Percentiles rank a stretch among this genome's conserved stretches.
Conservation (phyloP, 1,284 basidiomycete species). For the Wolfiporia cocos region DNA sequence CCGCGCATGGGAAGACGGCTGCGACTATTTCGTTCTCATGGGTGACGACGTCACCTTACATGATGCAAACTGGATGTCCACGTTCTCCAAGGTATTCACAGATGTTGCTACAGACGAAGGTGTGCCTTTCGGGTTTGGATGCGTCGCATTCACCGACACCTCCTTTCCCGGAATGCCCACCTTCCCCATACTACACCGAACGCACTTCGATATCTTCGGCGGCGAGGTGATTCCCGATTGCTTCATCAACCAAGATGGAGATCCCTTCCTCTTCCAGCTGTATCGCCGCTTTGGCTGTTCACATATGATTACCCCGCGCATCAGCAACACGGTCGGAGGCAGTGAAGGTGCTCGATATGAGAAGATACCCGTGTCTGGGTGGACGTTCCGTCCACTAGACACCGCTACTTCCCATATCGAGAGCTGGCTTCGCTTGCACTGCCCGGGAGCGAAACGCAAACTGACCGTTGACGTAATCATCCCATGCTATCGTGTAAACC, state of each 20-base stretch:
- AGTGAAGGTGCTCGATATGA: conserved; percentile 38
- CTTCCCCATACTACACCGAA: conserved; percentile 49
- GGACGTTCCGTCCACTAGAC: conserved; percentile 44
- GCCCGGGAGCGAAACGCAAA: conserved; percentile 23
- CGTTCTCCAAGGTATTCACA: conserved; percentile 33
- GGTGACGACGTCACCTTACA: conserved; percentile 47
- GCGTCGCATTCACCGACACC: conserved; percentile 49
- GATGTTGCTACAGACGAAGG: conserved; percentile 24
- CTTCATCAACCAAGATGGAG: conserved; percentile 56
- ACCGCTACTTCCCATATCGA: conserved; percentile 32
- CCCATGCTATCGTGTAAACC: conserved; percentile 50
- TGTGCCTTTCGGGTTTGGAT: conserved; percentile 44
- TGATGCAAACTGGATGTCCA: conserved; percentile 47
- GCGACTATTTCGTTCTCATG: conserved; percentile 49
- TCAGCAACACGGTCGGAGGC: conserved; percentile 44
- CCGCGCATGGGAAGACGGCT: conserved; percentile 40
- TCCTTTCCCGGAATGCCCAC: conserved; percentile 58
- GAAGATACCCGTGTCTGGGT: conserved; percentile 36
- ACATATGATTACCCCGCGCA: conserved; percentile 34
- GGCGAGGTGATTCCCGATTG: conserved; percentile 43
- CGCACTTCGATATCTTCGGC: conserved; percentile 49
- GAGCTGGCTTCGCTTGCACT: conserved; percentile 28
- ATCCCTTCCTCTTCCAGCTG: conserved; percentile 52
- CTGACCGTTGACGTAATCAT: conserved; percentile 50
- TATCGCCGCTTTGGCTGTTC: conserved; percentile 52